Base-by-base conservation (phyloP, 2,329 filamentous ascomycete species). In the Fusarium buxicola region DNA sequence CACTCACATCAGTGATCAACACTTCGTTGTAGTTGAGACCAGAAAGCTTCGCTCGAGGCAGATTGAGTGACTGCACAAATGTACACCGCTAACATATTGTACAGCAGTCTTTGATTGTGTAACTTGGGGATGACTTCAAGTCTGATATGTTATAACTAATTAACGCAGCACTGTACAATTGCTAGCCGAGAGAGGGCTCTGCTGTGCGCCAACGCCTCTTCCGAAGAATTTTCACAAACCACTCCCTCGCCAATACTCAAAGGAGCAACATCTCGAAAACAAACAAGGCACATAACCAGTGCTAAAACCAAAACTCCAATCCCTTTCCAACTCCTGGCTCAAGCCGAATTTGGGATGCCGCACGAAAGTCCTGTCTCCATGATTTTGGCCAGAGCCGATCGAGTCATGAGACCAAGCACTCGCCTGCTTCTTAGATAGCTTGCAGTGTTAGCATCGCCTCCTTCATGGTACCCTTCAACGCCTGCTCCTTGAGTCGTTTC, bases 401-500 rank as follows among this genome's bases (percentile, higher is more conserved):
- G 5, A 31, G 18, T 9, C 21, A 10, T 3, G 25, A 43, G 35
- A 24, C 30, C n/a, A 48, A 50, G 28, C 27, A n/a, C 27, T 30
- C 38, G 27, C 32, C 27, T 6, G 32, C 27, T 34, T 41, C 35
- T 35, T 12, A 32, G 16, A 51, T 12, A 5, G 3, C 30, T 31
- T 27, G 44, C 9, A 55, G 61, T 35, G 16, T 38, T 35, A 45
- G 27, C 54, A 41, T 15, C 38, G 38, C 25, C 30, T 46, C 56
- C 21, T 38, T 48, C 4, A 63, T 59, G 13, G 58, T 51, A 27
- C 64, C 65, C 31, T 40, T 61, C 34, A 68, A 40, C 24, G 69
- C 65, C 36, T 63, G 43, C 51, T 76, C 75, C 69, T 79, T 82
- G 15, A 73, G 76, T 32, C 78, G 78, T 70, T 84, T 83, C 74